These are phyloP conservation scores for Leccinum imitatum DNA, from an alignment of 768 basidiomycete genomes.

Conservation along the genomic window DNA sequence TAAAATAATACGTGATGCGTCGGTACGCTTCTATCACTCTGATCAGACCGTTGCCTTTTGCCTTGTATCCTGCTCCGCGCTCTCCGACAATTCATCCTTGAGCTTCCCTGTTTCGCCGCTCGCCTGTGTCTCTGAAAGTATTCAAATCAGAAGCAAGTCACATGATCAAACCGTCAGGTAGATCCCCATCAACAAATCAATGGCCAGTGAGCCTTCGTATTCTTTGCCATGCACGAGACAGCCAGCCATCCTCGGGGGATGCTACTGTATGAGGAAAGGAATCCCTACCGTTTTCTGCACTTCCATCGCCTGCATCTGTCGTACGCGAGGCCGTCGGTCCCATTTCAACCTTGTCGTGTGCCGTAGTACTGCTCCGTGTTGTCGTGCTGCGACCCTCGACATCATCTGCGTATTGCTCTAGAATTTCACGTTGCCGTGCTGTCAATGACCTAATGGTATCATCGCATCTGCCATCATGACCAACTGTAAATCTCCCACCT, in stretches of 20 bases:
- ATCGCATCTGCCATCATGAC: constrained; percentile 9
- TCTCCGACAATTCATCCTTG: constrained; percentile 37
- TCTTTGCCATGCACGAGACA: constrained; percentile 66
- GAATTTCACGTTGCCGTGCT: constrained; percentile 77
- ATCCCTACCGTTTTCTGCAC: constrained; percentile 66
- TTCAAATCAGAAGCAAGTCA: constrained; percentile 33
- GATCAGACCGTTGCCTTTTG: constrained; percentile 48
- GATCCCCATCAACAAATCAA: constrained; percentile 59
- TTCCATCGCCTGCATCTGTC: constrained; percentile 23
- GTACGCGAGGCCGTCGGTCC: constrained; percentile 20
- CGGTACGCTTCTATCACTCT: constrained; percentile 33
- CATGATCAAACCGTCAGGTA: constrained; percentile 27
- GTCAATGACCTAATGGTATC: constrained; percentile 65
- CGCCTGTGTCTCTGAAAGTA: constrained; percentile 22
- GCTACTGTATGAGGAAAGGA: constrained; percentile 60
- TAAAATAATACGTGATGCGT: constrained; percentile 14
- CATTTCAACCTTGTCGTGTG: constrained; percentile 19
- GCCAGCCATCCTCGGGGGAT: constrained; percentile 58
- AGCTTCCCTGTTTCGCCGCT: constrained; percentile 24
- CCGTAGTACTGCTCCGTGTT: constrained; percentile 8
- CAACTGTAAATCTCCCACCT: constrained; percentile 54
- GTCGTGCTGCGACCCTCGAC: constrained; percentile 64
- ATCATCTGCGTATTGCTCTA: constrained; percentile 91
- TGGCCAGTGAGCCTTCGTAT: constrained; percentile 68
- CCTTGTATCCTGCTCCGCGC: constrained; percentile 45